Evolutionary conservation across 1,284 basidiomycete species (phyloP).

Genomic region (Mycosarcoma mackinlayi): DNA sequence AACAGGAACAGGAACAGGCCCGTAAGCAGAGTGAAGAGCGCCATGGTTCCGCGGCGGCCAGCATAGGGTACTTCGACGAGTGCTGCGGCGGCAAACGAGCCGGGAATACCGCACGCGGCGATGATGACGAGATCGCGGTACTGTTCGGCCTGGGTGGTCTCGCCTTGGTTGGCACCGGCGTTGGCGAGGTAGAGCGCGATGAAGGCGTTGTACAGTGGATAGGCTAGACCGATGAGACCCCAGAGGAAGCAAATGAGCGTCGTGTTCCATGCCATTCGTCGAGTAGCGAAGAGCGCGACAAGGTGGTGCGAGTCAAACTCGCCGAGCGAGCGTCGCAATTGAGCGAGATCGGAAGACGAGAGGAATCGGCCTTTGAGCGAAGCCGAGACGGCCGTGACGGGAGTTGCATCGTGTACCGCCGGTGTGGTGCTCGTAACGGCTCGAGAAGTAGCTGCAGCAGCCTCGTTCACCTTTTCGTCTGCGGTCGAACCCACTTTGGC

Average conservation of each 20-base stretch:
- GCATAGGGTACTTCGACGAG: slow-evolving; percentile 75
- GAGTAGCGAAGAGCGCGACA: slow-evolving; percentile 75
- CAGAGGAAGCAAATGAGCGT: slow-evolving; percentile 74
- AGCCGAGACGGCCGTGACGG: not conserved
- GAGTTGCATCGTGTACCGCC: not conserved
- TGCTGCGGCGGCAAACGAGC: slow-evolving; percentile 73
- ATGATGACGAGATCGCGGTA: slow-evolving; percentile 74
- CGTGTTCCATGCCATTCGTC: slow-evolving; percentile 76
- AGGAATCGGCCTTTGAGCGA: slow-evolving; percentile 24
- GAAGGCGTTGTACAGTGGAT: slow-evolving; percentile 78
- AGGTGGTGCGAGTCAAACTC: slow-evolving; percentile 71
- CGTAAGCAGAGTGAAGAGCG: slow-evolving; percentile 75
- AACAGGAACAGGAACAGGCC: slow-evolving; percentile 77
- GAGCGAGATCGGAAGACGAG: slow-evolving; percentile 21
- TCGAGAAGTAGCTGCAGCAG: slow-evolving; percentile 2
- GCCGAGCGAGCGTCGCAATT: slow-evolving; percentile 26
- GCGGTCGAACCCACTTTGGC: slow-evolving; percentile 65
- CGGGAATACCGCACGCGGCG: slow-evolving; percentile 76
- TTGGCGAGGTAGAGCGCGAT: slow-evolving; percentile 74
- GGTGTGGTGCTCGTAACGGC: not conserved
- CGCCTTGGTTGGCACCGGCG: slow-evolving; percentile 69
- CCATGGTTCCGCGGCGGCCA: slow-evolving; percentile 76
- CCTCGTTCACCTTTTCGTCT: slow-evolving; percentile 66
- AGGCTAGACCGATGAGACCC: slow-evolving; percentile 79
- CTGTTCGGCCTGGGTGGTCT: slow-evolving; percentile 72